Percentiles rank a stretch among this genome's conserved stretches.
phyloP scores from a whole-genome alignment of 768 basidiomycete species.

The Xanthoconium stramineum region DNA sequence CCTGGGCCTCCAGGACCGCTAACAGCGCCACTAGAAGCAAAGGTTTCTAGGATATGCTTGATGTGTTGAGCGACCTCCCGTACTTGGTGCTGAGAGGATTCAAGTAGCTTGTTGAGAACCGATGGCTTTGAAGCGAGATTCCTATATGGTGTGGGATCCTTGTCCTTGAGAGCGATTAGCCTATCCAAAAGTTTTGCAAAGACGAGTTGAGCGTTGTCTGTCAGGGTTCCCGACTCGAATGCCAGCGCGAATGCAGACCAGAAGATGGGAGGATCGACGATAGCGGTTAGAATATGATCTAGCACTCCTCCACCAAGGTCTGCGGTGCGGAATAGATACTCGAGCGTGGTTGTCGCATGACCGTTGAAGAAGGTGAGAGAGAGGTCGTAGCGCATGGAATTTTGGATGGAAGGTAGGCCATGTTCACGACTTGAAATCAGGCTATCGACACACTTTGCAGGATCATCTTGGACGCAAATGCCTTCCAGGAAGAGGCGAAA shows the following conservation, averaged over 20 bases:
- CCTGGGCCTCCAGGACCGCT: conserved; percentile 41
- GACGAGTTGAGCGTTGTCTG: conserved; percentile 34
- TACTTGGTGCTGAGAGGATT: conserved; percentile 25
- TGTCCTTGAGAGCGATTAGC: conserved; percentile 39
- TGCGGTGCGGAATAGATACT: conserved; percentile 38
- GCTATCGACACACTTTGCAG: conserved; percentile 35
- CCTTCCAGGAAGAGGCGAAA: conserved; percentile 45
- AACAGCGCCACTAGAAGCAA: conserved; percentile 21
- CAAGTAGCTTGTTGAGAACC: conserved; percentile 25
- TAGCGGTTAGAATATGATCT: conserved; percentile 37
- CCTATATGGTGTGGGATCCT: conserved; percentile 36
- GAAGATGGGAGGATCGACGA: conserved; percentile 54
- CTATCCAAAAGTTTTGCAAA: conserved; percentile 52
- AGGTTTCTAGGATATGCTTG: conserved; percentile 36
- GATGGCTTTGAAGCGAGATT: conserved; percentile 33
- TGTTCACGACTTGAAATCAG: conserved; percentile 35
- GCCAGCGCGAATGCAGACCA: conserved; percentile 39
- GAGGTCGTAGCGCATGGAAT: conserved; percentile 41
- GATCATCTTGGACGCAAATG: conserved; percentile 39
- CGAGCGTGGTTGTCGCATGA: conserved; percentile 34
- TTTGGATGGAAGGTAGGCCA: conserved; percentile 41
- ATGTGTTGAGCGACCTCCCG: conserved; percentile 40
- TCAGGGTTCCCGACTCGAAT: conserved; percentile 33
- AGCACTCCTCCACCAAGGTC: conserved; percentile 44
- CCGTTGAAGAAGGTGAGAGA: conserved; percentile 44